Conservation (phyloP, 768 basidiomycete genomes). For the Pholiota molesta region DNA sequence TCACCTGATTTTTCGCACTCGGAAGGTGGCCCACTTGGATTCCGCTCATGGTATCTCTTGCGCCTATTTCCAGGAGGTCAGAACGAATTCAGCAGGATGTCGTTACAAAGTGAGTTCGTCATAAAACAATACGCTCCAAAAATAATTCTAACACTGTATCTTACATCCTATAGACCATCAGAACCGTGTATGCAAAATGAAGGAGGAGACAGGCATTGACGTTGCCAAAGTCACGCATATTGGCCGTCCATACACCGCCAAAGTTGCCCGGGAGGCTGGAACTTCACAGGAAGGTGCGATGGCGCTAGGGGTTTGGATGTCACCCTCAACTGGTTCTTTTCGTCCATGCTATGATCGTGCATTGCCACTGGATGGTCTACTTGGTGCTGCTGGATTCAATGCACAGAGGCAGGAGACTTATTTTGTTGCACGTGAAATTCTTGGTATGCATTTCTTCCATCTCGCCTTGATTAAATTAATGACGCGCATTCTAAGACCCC, state of each 20-base stretch:
- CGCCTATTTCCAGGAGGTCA: no score
- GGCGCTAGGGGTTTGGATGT: slow-evolving; percentile 12
- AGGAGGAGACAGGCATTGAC: background rate
- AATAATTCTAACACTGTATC: no score
- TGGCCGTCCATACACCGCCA: background rate
- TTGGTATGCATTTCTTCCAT: slow-evolving; percentile 22
- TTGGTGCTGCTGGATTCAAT: slow-evolving; percentile 34
- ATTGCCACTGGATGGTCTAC: slow-evolving; percentile 30
- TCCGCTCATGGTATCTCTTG: no score
- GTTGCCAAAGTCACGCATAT: slow-evolving; percentile 7
- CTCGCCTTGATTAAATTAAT: background rate
- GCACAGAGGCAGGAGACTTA: slow-evolving; percentile 27
- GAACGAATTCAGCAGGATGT: no score
- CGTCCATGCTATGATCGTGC: slow-evolving; percentile 29
- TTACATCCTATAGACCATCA: no score
- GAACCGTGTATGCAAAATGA: background rate
- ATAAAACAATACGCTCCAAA: no score
- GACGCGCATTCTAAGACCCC: slow-evolving; percentile 22
- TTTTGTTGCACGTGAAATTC: slow-evolving; percentile 19
- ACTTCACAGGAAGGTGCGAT: background rate
- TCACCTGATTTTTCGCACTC: slow-evolving; percentile 24
- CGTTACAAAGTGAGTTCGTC: no score
- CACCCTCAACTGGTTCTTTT: slow-evolving; percentile 7
- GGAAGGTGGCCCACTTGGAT: no score
- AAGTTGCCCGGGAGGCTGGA: background rate